Evolutionary conservation across 2,329 filamentous ascomycete genomes (phyloP), one percentile per base, ranked within the genome.

Genomic region (Microdochium nivale): DNA sequence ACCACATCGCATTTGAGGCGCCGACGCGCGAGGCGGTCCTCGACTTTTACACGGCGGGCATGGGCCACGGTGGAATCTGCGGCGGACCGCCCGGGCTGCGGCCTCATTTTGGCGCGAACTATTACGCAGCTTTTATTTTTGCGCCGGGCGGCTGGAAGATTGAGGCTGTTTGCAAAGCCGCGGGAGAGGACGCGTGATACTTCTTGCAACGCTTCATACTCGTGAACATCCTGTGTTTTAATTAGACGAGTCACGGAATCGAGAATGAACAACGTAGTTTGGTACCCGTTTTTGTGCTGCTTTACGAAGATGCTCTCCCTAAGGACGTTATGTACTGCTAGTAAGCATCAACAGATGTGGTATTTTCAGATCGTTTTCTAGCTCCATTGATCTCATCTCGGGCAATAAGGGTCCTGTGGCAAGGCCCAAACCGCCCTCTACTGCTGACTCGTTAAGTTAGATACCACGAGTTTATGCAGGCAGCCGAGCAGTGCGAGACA

Each of bases 1-100:
- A 56, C 30, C 67, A 68, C 52, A 51, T 69, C 25, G 67, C 66
- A 2, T 64, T 69, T 53, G 63, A 66, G 50, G 62, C 65, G 19
- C 60, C 62, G 3, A 61, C 53, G 16, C 55, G 64, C 2, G 43
- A 56, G 35, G 59, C 60, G 3, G 66, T 67, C 13, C 55, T 57
- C 16, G 55, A 60, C 33, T 69, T 67, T 51, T 62, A 65, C 49
- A 56, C 58, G 9, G 55, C 55, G 23, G 66, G 60, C 0, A 47
- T 67, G 7, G 49, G 35, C 35, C 56, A 56, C 37, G 67, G 65
- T 3, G 66, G 65, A 1, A 54, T 23, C 11, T 55, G 60, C 47
- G 60, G 65, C 33, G 66, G 66, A 3, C 46, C 56, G 48, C 65
- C 65, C 1, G 65, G 65, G 0, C 35, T 67, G 46, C 59, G 66